Percentiles rank a stretch among this genome's conserved stretches.
Conservation (phyloP, 2,329 filamentous ascomycete species). For the Colletotrichum gigasporum region DNA sequence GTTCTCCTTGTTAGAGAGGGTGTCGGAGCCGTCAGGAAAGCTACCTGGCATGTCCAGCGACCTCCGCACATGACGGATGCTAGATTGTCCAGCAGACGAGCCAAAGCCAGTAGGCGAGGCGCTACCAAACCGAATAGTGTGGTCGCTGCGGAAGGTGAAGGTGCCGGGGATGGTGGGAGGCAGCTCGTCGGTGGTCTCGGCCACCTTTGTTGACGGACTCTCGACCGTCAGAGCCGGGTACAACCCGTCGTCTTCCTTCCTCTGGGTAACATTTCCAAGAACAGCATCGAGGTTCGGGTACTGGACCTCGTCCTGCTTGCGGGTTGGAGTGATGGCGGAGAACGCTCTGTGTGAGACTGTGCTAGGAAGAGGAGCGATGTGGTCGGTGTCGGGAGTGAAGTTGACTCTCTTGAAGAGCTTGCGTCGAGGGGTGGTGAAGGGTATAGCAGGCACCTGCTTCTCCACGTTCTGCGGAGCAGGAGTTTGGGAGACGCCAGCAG, state of each 20-base stretch:
- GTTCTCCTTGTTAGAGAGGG: conserved; percentile 65
- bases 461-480: conserved; percentile 56
- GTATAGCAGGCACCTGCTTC: conserved; percentile 61
- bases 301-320: conserved; percentile 44
- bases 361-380: conserved; percentile 52
- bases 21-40: conserved; percentile 51
- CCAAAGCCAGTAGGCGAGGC: conserved; percentile 63
- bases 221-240: conserved; percentile 61
- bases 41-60: conserved; percentile 65
- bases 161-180: conserved; percentile 61
- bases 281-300: conserved; percentile 43
- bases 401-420: conserved; percentile 78
- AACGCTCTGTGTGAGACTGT: conserved; percentile 51
- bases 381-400: conserved; percentile 78
- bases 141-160: conserved; percentile 73
- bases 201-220: conserved; percentile 27
- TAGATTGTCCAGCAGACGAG: conserved; percentile 65
- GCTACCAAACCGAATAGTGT: conserved; percentile 67
- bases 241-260: conserved; percentile 47
- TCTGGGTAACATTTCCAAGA: conserved; percentile 39
- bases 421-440: conserved; percentile 73
- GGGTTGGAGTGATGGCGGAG: conserved; percentile 53
- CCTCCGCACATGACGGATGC: conserved; percentile 66
- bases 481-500: conserved; percentile 52
- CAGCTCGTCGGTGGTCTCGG: conserved; percentile 36